Evolutionary conservation across 176 grass and related monocot genomes (phyloP), one percentile per base, ranked within the genome.

Genomic region (Tillandsia leiboldiana): DNA sequence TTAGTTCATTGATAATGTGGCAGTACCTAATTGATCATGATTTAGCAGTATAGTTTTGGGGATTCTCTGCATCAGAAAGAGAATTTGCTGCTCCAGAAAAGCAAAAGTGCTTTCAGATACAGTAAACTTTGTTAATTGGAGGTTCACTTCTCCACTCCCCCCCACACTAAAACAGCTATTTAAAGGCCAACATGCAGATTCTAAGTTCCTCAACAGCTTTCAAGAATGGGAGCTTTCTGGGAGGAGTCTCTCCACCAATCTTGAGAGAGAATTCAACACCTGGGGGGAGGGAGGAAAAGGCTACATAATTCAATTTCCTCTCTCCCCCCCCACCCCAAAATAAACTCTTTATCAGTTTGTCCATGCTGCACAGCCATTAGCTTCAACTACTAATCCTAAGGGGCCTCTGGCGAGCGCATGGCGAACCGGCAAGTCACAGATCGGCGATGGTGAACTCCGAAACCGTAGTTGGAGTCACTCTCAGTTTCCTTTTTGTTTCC

Each of bases 371-470:
- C 5, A 49, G 78, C 26, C 23, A 7, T n/a, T 23, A 50, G 73
- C 26, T 48, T 49, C 12, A 9, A 12, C 29, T 10, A 67, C 29
- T 17, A 67, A 67, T 67, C 28, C 15, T 8, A 14, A 12, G 14
- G 27, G 17, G 65, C 42, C 8, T 48, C 65, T 8, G 71, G 64
- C 62, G 48, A 20, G 50, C 49, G 18, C 71, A 81, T 81, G 78
- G 64, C 63, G 68, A 74, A 74, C 70, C 78, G 71, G 78, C 78
- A 74, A 80, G 77, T 79, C 77, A 79, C 69, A 48, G 11, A 69
- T 26, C 75, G 75, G 75, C 75, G 69, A 78, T 26, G 65, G 76
- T 78, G 66, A 58, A 57, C 76, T 78, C 76, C 65, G 56, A 22
- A 66, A 12, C 73, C 53, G 73, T 61, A 12, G 49, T 79, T 62